Conservation (phyloP, 768 basidiomycete species). For the Scleroderma citrinum region DNA sequence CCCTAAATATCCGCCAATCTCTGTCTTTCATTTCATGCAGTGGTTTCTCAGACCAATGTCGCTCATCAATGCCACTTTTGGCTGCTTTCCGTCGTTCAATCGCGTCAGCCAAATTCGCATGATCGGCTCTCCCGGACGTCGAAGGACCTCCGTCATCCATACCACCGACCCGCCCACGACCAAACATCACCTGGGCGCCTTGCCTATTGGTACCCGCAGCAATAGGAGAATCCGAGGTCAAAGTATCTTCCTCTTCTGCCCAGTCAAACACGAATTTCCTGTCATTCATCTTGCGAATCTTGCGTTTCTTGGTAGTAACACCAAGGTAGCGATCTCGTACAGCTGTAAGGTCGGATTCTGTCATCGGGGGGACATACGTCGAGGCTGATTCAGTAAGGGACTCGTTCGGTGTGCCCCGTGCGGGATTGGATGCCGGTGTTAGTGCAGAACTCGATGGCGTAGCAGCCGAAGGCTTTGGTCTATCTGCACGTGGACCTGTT, state of each 20-base stretch:
- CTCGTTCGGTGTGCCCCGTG: slow-evolving; percentile 16
- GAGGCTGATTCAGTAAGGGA: slow-evolving; percentile 34
- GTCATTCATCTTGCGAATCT: slow-evolving; percentile 91
- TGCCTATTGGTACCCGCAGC: slow-evolving; percentile 67
- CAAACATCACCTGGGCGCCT: slow-evolving; percentile 86
- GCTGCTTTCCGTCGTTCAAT: slow-evolving; percentile 79
- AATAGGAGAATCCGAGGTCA: slow-evolving; percentile 67
- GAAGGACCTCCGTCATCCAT: slow-evolving; percentile 73
- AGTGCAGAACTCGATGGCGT: slow-evolving; percentile 35
- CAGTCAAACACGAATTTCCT: slow-evolving; percentile 99
- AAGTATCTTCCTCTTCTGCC: slow-evolving; percentile 95
- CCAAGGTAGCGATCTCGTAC: slow-evolving; percentile 94
- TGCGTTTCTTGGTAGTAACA: slow-evolving; percentile 89
- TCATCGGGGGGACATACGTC: slow-evolving; percentile 58
- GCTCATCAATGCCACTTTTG: slow-evolving; percentile 81
- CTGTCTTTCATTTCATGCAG: slow-evolving; percentile 90
- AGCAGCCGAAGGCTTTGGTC: slow-evolving; percentile 37
- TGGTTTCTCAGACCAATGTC: slow-evolving; percentile 97
- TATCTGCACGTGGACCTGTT: slow-evolving; percentile 78
- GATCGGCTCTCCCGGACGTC: slow-evolving; percentile 27
- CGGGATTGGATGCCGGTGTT: slow-evolving; percentile 46
- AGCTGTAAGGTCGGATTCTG: slow-evolving; percentile 71
- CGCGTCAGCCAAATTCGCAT: slow-evolving; percentile 65
- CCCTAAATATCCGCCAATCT: slow-evolving; percentile 98
- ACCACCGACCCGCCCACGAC: slow-evolving; percentile 74